Conservation (phyloP, 1,284 basidiomycete genomes). For the Tremellales sp. region DNA sequence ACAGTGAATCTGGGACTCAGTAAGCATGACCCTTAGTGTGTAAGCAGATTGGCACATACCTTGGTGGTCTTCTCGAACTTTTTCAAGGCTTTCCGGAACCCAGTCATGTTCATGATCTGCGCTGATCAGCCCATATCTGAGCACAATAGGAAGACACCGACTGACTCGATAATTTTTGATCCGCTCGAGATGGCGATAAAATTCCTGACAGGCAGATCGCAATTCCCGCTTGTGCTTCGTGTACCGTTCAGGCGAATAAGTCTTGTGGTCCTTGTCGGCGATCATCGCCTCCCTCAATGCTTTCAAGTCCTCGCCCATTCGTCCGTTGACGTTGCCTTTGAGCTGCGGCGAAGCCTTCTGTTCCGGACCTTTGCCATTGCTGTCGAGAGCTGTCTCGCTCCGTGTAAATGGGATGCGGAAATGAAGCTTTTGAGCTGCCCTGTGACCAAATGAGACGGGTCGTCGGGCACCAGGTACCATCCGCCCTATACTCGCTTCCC, state of each 20-base stretch:
- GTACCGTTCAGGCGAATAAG: conserved; percentile 72
- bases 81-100: conserved; percentile 85
- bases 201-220: conserved; percentile 76
- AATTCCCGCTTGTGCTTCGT: conserved; percentile 74
- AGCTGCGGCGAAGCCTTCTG: not conserved
- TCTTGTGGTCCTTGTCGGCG: conserved; percentile 33
- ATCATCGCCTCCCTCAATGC: conserved; percentile 23
- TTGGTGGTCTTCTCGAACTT: conserved; percentile 87
- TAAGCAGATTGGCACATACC: conserved; percentile 44
- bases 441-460: conserved; percentile 1
- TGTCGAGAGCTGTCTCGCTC: not conserved
- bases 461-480: conserved; percentile 16
- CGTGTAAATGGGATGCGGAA: conserved; percentile 7
- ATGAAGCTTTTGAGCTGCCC: conserved; percentile 19
- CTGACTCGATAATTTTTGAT: conserved; percentile 80
- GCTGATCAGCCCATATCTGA: not conserved
- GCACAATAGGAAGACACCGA: conserved; percentile 6
- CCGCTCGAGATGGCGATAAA: conserved; percentile 72
- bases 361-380: not conserved
- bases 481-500: conserved; percentile 38
- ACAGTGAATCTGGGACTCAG: conserved; percentile 45
- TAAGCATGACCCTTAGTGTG: no score
- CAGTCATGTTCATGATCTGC: conserved; percentile 79
- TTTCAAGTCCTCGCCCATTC: conserved; percentile 14
- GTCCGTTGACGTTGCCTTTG: conserved; percentile 1